phyloP scores from a whole-genome alignment of 805 yeast species.

The Yarrowia sp. region DNA sequence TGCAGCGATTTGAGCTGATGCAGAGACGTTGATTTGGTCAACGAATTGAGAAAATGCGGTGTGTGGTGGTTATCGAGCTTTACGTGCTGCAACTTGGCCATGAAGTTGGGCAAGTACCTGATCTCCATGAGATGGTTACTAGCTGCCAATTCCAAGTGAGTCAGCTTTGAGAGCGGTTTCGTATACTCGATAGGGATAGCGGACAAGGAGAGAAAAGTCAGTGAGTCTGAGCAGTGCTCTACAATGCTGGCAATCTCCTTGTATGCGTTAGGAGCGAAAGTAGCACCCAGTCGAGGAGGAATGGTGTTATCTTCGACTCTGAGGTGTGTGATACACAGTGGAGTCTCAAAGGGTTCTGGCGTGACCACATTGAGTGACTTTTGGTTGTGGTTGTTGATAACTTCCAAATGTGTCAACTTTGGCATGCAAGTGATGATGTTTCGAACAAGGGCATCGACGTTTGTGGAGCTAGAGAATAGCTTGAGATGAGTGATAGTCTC shows the following conservation, averaged over 20 bases:
- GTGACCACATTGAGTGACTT: constrained; percentile 1
- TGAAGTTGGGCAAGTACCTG: constrained; percentile 5
- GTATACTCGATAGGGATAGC: constrained; percentile 11
- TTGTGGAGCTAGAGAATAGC: constrained; percentile 16
- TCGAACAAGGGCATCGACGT: constrained; percentile 9
- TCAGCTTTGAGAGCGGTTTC: neutral
- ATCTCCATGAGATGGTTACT: constrained; percentile 24
- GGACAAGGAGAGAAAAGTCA: neutral
- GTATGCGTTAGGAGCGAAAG: constrained; percentile 8
- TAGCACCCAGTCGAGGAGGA: neutral
- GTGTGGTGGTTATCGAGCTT: constrained; percentile 36
- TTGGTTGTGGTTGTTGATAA: constrained; percentile 11
- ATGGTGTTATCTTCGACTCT: constrained; percentile 12
- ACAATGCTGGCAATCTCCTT: constrained; percentile 8
- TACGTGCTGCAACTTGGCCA: constrained; percentile 9
- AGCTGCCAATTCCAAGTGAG: constrained; percentile 12
- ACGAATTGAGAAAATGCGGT: constrained; percentile 35
- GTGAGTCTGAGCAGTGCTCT: neutral
- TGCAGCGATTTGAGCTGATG: constrained; percentile 20
- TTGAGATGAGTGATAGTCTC: constrained; percentile 14
- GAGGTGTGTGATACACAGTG: neutral
- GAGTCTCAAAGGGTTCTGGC: neutral
- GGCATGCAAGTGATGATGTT: constrained; percentile 28
- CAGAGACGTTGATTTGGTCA: constrained; percentile 14
- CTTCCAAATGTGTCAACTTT: constrained; percentile 1